Percentiles rank a stretch among this genome's conserved stretches.
These are phyloP conservation scores for Uronychia binucleata DNA, from an alignment of 73 alveolate genomes.

Conservation along the genomic window DNA sequence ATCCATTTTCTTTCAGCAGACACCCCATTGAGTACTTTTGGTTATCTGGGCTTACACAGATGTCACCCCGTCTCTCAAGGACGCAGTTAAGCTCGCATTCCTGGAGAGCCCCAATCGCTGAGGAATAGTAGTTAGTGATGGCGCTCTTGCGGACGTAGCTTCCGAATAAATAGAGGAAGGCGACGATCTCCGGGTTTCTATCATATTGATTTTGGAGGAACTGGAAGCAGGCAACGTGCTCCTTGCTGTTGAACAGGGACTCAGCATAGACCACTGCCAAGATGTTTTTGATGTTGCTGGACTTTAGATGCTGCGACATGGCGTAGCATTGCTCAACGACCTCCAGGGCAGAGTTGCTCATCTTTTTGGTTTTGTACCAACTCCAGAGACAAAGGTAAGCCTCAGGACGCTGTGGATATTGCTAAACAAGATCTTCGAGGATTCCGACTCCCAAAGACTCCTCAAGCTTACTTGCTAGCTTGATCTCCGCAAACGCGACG, in stretches of 20 bases:
- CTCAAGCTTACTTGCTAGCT: background rate
- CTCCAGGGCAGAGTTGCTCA: background rate
- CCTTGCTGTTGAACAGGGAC: background rate
- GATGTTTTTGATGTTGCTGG: background rate
- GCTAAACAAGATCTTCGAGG: background rate
- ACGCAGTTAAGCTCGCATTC: conserved; percentile 47
- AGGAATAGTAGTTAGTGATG: conserved; percentile 17
- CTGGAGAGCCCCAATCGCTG: conserved; percentile 59
- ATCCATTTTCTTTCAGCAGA: background rate
- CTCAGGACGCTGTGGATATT: background rate
- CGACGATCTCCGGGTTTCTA: conserved; percentile 31
- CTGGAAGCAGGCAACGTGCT: conserved; percentile 15
- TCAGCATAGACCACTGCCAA: background rate
- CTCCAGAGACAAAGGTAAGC: background rate
- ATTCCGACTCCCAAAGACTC: background rate
- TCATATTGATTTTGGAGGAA: conserved; percentile 47
- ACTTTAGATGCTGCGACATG: background rate
- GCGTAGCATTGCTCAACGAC: background rate
- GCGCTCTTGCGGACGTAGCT: conserved; percentile 14
- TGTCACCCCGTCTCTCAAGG: conserved; percentile 3
- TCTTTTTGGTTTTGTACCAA: background rate
- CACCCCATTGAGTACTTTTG: background rate
- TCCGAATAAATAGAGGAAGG: conserved; percentile 43
- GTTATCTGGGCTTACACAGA: background rate
- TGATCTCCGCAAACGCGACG: background rate